Evolutionary conservation across 345 rosid species (phyloP), one percentile per base, ranked within the genome.

Genomic region (Euphorbia tirucalli): DNA sequence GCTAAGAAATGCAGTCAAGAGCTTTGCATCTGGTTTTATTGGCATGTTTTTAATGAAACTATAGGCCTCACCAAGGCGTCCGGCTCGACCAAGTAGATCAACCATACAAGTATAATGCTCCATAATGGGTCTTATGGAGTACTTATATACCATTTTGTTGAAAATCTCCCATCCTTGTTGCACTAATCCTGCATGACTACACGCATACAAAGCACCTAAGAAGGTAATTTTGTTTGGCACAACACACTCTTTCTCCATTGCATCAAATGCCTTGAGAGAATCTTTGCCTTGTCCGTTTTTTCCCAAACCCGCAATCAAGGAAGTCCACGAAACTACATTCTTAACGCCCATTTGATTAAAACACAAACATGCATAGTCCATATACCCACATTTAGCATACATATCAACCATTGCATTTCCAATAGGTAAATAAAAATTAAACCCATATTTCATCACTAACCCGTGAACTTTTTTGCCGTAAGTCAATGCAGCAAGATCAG

Each of bases 31-130:
- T 2, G 80, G 76, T 22, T 58, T 58, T 41, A 71, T 25, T 28
- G 80, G 76, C 80, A 77, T 77, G 18, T 19, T 61, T 59, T 71
- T 19, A 24, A 77, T 71, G 68, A 77, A 77, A 71, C 28, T 44
- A 28, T 59, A 59, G 8, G 76, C 75, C 41, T 66, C 72, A 0
- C 15, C 22, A 5, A 71, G 68, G 62, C 44, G 13, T 37, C 80
- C 80, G 0, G 80, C 71, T 66, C 76, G 68, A 46, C 72, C 75
- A 7, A 76, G 71, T 16, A 71, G 66, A 59, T 76, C 79, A 37
- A 76, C 79, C 79, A 76, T 76, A 60, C 66, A 64, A 9, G 79
- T 76, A 48, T 76, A 55, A 71, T 76, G 79, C 75, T 76, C 75
- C 75, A 71, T 71, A 0, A 46, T 57, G 19, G 79, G 79, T 30